These are phyloP conservation scores for Talaromyces wortmannii DNA, from an alignment of 495 filamentous ascomycete genomes.

Conservation along the genomic window DNA sequence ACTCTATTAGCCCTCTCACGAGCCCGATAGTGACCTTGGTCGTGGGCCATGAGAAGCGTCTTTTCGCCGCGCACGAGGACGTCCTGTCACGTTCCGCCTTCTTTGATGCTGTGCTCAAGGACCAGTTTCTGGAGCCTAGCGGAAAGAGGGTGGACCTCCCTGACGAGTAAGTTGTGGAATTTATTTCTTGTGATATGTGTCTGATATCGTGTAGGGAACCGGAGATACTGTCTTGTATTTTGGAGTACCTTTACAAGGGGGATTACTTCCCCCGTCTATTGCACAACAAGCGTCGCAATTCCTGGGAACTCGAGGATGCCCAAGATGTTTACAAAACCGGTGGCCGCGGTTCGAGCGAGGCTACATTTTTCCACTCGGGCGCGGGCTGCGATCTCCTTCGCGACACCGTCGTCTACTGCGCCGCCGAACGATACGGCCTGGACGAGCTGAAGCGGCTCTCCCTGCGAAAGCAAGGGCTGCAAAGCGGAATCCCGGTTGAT, in stretches of 20 bases:
- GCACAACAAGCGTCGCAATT: conserved; percentile 36
- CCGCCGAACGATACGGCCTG: conserved; percentile 77
- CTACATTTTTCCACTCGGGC: conserved; percentile 65
- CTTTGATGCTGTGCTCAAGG: conserved; percentile 48
- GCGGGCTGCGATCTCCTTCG: conserved; percentile 67
- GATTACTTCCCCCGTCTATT: conserved; percentile 57
- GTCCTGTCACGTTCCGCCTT: conserved; percentile 53
- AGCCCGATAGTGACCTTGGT: conserved; percentile 80
- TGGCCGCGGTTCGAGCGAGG: conserved; percentile 60
- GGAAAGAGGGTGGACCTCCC: conserved; percentile 52
- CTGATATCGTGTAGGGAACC: conserved; percentile 38
- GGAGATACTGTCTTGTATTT: conserved; percentile 58
- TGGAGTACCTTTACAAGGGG: conserved; percentile 67
- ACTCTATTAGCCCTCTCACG: conserved; percentile 46
- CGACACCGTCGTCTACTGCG: conserved; percentile 89
- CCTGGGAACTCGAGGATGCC: conserved; percentile 65
- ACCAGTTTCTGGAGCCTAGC: conserved; percentile 49
- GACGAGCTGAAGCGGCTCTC: conserved; percentile 82
- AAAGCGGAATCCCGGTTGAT: conserved; percentile 74
- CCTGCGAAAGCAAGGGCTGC: conserved; percentile 88
- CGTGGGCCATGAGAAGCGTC: conserved; percentile 70
- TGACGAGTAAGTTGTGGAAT: conserved; percentile 40
- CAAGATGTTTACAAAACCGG: conserved; percentile 38
- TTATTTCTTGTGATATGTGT: neutral
- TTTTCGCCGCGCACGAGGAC: conserved; percentile 70